Evolutionary conservation across 257 asterid genomes (phyloP), one percentile per base, ranked within the genome.

Genomic region (Petunia axillaris): DNA sequence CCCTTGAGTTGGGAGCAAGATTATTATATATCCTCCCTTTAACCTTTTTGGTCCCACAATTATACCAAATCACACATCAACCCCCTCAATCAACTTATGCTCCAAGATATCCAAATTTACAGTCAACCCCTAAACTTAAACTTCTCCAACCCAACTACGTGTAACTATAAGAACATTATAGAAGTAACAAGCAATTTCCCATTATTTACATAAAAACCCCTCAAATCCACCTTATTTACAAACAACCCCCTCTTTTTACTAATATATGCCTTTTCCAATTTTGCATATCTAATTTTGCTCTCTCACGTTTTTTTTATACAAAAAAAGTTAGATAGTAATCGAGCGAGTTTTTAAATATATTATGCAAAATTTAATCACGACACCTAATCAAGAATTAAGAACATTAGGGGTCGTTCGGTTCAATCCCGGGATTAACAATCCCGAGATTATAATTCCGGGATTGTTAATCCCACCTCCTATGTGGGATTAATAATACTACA

Each of bases 281-380:
- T 8, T 48, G 41, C 74, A 57, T 58, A 14, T 62, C 79, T 9
- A 25, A 54, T 50, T 75, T 39, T 13, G 59, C 84, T 11, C 81
- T 44, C 57, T 25, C 81, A 81, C 40, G 71, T 64, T 76, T 76
- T 75, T 57, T 75, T 81, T 53, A 57, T 64, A 64, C 14, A 64
- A 75, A 64, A n/a, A 5, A 41, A 81, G 67, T 65, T 75, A 40
- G 53, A 25, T 25, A 25, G 25, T 25, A 25, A 0, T 76, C 4
- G 11, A 25, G 75, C 1, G 38, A 10, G 15, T 54, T 82, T 76
- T 15, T 55, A 15, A 55, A 37, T 60, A 88, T 88, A n/a, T n/a
- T n/a, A n/a, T n/a, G n/a, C n/a, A n/a, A n/a, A n/a, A n/a, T n/a
- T n/a, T n/a, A n/a, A n/a, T n/a, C n/a, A n/a, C n/a, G n/a, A n/a